A percentile compares a stretch with the other conserved stretches of the same genome.
Conservation (phyloP, 2,329 filamentous ascomycete genomes). For the Venturia pyrina region DNA sequence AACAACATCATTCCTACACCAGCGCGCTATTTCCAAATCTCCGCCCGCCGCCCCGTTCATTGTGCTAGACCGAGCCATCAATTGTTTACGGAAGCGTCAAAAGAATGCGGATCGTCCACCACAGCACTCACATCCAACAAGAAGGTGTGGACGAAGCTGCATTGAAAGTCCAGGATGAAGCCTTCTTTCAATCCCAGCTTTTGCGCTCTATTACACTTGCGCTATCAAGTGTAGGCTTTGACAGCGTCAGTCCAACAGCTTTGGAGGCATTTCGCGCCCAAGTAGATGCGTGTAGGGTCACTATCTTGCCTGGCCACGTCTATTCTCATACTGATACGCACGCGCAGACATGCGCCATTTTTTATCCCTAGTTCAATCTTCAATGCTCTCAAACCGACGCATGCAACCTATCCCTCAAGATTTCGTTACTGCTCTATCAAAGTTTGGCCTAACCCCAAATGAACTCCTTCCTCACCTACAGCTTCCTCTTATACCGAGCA, state of each 20-base stretch:
- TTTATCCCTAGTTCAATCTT: constrained; percentile 42
- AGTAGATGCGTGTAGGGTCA: constrained; percentile 48
- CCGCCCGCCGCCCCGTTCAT: background rate
- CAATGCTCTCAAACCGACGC: constrained; percentile 48
- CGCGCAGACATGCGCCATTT: constrained; percentile 44
- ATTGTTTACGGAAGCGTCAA: background rate
- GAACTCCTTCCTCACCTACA: constrained; percentile 32
- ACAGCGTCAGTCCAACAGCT: constrained; percentile 43
- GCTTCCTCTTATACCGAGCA: constrained; percentile 25
- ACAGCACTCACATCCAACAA: background rate
- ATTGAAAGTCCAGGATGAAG: constrained; percentile 30
- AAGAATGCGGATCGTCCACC: background rate
- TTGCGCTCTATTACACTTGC: constrained; percentile 44
- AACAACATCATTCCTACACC: background rate
- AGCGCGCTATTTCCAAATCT: background rate
- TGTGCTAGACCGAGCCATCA: background rate
- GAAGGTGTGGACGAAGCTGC: background rate
- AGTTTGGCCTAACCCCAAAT: constrained; percentile 28
- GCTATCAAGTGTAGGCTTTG: constrained; percentile 44
- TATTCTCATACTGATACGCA: background rate
- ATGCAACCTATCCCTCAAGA: constrained; percentile 47
- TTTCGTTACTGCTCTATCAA: constrained; percentile 44
- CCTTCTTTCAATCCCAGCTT: constrained; percentile 44
- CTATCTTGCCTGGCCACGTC: constrained; percentile 11
- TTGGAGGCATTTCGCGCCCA: constrained; percentile 45